Percentiles rank a stretch among this genome's conserved stretches.
Conservation (phyloP, 306 rosid species). For the Acacia confusa region DNA sequence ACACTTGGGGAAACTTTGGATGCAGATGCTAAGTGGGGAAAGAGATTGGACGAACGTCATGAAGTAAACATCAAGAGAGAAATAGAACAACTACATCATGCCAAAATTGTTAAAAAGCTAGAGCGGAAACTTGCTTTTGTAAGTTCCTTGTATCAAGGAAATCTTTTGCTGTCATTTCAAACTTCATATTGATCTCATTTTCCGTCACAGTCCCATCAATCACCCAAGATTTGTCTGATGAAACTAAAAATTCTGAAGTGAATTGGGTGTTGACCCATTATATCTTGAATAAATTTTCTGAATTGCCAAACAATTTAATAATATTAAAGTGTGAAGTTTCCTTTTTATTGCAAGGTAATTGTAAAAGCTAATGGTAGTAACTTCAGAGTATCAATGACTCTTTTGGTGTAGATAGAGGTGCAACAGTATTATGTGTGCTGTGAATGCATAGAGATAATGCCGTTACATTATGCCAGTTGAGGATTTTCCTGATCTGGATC, state of each 20-base stretch:
- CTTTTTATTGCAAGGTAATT: constrained; percentile 6
- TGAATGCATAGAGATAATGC: background rate
- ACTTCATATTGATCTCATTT: constrained; percentile 13
- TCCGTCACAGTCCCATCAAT: background rate
- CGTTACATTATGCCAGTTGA: constrained; percentile 1
- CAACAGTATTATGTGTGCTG: background rate
- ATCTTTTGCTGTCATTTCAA: constrained; percentile 18
- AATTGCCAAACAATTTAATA: constrained; percentile 17
- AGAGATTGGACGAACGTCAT: constrained; percentile 56
- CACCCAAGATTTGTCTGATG: background rate
- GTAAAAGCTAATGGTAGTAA: constrained; percentile 18
- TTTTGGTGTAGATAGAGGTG: background rate
- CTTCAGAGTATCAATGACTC: constrained; percentile 1
- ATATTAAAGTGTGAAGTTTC: background rate
- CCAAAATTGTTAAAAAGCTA: constrained; percentile 64
- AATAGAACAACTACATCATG: constrained; percentile 62
- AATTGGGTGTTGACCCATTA: background rate
- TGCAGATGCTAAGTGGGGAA: constrained; percentile 97
- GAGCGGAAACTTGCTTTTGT: constrained; percentile 75
- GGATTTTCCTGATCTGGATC: constrained; percentile 32
- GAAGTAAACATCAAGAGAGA: constrained; percentile 65
- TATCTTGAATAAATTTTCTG: background rate
- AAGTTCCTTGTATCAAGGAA: constrained; percentile 45
- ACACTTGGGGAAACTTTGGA: constrained; percentile 79
- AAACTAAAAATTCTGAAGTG: background rate